Evolutionary conservation across 1,139 yeast species (phyloP).

Genomic region (Hanseniaspora sp.): DNA sequence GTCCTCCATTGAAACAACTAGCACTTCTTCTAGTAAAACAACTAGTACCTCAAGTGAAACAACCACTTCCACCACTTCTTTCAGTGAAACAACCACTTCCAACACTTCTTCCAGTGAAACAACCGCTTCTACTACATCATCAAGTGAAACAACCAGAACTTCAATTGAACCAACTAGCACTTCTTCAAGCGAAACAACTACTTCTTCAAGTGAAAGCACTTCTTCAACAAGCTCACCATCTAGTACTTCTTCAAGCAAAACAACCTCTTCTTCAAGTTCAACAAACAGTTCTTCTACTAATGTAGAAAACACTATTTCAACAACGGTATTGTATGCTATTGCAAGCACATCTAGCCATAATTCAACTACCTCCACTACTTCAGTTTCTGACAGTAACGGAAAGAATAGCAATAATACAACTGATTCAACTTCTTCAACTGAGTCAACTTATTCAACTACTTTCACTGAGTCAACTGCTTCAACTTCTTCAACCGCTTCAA

Average conservation of each 20-base stretch:
- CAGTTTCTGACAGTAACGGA: too few species aligned
- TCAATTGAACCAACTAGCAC: too few species aligned
- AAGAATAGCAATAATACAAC: too few species aligned
- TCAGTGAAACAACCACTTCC: not conserved
- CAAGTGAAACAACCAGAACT: not conserved
- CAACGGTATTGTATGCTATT: not conserved
- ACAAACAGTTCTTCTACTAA: not conserved
- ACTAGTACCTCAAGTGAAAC: not conserved
- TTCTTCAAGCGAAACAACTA: not conserved
- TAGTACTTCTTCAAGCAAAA: not conserved
- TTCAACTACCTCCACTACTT: too few species aligned
- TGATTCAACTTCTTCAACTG: too few species aligned
- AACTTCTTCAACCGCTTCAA: too few species aligned
- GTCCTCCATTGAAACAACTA: conserved; percentile 21
- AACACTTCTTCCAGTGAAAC: not conserved
- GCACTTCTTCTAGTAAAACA: conserved; percentile 21
- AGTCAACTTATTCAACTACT: too few species aligned
- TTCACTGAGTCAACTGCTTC: too few species aligned
- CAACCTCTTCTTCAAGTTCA: not conserved
- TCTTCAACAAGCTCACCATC: not conserved
- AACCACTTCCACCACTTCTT: not conserved
- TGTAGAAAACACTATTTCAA: not conserved
- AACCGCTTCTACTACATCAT: not conserved
- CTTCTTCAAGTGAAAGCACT: too few species aligned
- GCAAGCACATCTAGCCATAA: not conserved